Percentiles rank a stretch among this genome's conserved stretches.
Conservation (phyloP, 192 early-diverging fungal species). For the Coemansia sp. region DNA sequence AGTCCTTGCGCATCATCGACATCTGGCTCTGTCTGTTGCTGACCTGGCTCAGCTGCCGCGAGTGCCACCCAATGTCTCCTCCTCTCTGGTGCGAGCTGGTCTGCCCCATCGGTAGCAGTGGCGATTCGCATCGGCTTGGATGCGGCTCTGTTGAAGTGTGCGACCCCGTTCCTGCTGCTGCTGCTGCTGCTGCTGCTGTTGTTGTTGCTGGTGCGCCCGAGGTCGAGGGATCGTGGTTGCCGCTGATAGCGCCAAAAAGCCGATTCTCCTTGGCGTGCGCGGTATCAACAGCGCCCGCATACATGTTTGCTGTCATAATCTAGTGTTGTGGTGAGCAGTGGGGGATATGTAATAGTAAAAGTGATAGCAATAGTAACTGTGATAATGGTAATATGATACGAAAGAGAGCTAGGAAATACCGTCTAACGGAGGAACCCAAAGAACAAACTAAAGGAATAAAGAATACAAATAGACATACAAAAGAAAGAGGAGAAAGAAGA, state of each 20-base stretch:
- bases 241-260: background rate
- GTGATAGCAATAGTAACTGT: background rate
- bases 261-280: background rate
- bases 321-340: background rate
- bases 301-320: background rate
- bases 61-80: conserved; percentile 27
- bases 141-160: conserved; percentile 15
- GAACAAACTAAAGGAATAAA: no score
- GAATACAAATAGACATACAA: no score
- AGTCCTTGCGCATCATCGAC: conserved; percentile 45
- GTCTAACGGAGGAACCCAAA: no score
- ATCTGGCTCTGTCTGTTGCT: conserved; percentile 43
- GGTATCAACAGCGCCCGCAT: background rate
- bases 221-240: background rate
- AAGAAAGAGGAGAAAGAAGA: no score
- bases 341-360: background rate
- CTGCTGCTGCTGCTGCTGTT: no score
- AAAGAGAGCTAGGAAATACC: no score
- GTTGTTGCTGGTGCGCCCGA: background rate
- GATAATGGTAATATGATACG: no score
- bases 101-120: conserved; percentile 55
- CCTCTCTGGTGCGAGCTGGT: conserved; percentile 23
- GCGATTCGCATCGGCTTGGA: conserved; percentile 51
- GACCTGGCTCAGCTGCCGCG: conserved; percentile 35
- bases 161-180: background rate